Base-by-base conservation (phyloP, 2,329 filamentous ascomycete genomes). In the Fusarium sp. region DNA sequence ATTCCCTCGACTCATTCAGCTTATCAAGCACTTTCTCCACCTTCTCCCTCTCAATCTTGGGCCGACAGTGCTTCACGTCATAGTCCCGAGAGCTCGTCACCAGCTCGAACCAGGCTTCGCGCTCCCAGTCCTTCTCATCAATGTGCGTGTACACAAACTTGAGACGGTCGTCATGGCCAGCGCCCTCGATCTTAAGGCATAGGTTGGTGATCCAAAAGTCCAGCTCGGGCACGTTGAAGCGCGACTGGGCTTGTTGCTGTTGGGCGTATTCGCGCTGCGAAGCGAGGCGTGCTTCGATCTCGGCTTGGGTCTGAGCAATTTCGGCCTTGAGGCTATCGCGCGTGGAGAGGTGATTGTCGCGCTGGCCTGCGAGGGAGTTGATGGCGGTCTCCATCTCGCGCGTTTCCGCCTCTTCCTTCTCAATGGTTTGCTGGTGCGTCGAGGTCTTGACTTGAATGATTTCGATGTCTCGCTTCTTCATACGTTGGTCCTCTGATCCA, bases 131-230 rank as follows among this genome's bases (percentile, higher is more conserved):
- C 74, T 89, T 88, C 82, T 97, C 94, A 76, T 97, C 90, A 45
- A 98, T 84, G 78, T 97, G 93, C 28, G 89, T 92, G 77, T 94
- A 99, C 4, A 96, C 88, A 78, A 99, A 97, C 80, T 95, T 95
- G 72, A 99, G 84, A 26, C 92, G 87, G 80, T 98, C 94, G 67
- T 93, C 90, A 76, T 89, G 88, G 2, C 93, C 94, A 0, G 93
- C 92, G 3, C 95, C 95, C 77, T 98, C 95, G 76, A 99, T 97
- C 64, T 92, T 86, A 77, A 98, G 80, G 61, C 95, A 94, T 62
- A 99, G 84, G 77, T 95, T 96, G 56, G 91, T 92, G 78, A 97
- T 92, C 96, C 96, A 99, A 78, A 98, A 98, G 72, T 94, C 92
- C 45, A 99, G 86, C 82, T 99, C 96, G 0, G 96, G 96, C 43